These are phyloP conservation scores for Pythium dissimile DNA, from an alignment of 352 stramenopile genomes.

Conservation along the genomic window DNA sequence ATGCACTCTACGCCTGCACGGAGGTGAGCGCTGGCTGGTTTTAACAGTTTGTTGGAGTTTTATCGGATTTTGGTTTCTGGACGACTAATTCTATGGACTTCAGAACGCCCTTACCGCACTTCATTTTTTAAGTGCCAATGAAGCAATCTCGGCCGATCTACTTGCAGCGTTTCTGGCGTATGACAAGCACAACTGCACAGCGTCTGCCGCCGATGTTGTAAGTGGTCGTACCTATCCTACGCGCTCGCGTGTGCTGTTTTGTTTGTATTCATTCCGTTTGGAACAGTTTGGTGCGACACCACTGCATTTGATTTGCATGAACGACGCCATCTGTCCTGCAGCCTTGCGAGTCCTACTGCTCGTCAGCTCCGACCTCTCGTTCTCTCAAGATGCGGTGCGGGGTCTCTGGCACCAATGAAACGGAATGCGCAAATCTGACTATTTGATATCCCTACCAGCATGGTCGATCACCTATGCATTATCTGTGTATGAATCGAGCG, in stretches of 20 bases:
- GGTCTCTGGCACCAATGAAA: neutral
- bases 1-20: conserved; percentile 26
- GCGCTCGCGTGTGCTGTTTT: too few relatives aligned
- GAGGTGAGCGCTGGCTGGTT: conserved; percentile 18
- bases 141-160: conserved; percentile 35
- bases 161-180: conserved; percentile 36
- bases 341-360: conserved; percentile 40
- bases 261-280: neutral
- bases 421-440: neutral
- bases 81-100: too few relatives aligned
- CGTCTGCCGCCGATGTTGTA: conserved; percentile 17
- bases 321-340: conserved; percentile 36
- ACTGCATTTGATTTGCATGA: conserved; percentile 67
- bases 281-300: conserved; percentile 50
- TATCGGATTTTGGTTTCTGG: neutral
- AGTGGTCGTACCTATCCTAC: too few relatives aligned
- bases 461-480: conserved; percentile 60
- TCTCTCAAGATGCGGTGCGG: conserved; percentile 47
- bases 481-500: conserved; percentile 57
- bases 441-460: conserved; percentile 26
- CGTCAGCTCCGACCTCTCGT: conserved; percentile 37
- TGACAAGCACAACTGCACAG: conserved; percentile 30
- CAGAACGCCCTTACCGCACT: conserved; percentile 41
- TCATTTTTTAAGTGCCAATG: conserved; percentile 51
- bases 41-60: neutral